Conservation (phyloP, 176 grass and related monocot genomes). For the Cenchrus purpureus region DNA sequence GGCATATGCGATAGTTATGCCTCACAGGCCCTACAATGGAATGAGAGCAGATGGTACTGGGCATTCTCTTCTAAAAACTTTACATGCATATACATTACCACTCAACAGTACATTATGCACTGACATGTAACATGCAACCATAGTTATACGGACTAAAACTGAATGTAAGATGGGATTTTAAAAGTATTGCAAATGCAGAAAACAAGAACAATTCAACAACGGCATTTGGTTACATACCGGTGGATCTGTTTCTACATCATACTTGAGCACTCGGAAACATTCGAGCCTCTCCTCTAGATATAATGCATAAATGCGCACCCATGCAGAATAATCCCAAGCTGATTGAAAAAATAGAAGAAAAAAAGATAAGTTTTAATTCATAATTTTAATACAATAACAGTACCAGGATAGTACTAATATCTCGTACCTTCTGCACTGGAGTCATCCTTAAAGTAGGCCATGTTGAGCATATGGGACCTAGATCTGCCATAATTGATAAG, state of each 20-base stretch:
- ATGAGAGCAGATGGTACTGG: background rate
- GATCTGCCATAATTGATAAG: conserved; percentile 98
- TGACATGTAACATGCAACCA: background rate
- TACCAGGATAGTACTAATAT: conserved; percentile 24
- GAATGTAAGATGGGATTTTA: conserved; percentile 15
- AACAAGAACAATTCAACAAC: conserved; percentile 5
- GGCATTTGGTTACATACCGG: conserved; percentile 60
- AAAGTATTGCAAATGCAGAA: conserved; percentile 3
- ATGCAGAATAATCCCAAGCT: conserved; percentile 99
- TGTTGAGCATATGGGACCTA: conserved; percentile 94
- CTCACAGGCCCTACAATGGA: conserved; percentile 1
- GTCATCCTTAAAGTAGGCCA: conserved; percentile 99
- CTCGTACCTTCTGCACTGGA: conserved; percentile 88
- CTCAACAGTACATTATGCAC: conserved; percentile 8
- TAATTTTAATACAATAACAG: conserved; percentile 31
- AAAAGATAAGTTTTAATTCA: conserved; percentile 37
- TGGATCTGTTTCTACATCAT: conserved; percentile 91
- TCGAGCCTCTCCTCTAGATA: conserved; percentile 98
- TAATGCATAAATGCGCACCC: conserved; percentile 92
- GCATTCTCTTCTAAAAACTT: background rate
- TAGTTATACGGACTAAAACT: background rate
- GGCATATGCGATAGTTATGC: conserved; percentile 11
- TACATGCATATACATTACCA: background rate
- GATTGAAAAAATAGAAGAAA: conserved; percentile 37
- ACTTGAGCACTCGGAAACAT: conserved; percentile 95